A percentile compares a stretch with the other conserved stretches of the same genome.
These are phyloP conservation scores for Spergularia bocconei DNA, from an alignment of 148 eudicot genomes.

Conservation along the genomic window DNA sequence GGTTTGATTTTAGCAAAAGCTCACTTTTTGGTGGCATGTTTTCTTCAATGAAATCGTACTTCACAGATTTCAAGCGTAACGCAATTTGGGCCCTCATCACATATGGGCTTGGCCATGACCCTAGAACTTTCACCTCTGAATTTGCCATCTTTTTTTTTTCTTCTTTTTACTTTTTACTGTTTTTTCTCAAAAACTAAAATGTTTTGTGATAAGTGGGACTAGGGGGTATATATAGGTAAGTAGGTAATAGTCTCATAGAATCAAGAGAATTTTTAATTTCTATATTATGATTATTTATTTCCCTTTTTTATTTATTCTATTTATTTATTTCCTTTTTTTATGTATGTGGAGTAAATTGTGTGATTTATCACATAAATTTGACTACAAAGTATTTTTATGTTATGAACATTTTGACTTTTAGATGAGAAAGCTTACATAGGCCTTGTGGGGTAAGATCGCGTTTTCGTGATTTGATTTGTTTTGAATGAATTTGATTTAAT, in stretches of 20 bases:
- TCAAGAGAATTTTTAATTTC: not conserved
- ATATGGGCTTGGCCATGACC: conserved; percentile 49
- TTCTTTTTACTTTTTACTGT: not conserved
- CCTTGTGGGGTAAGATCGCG: not conserved
- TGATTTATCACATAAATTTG: not conserved
- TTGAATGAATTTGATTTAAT: no score
- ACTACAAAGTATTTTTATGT: not conserved
- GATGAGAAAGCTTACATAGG: not conserved
- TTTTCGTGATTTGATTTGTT: no score
- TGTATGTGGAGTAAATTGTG: not conserved
- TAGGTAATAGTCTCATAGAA: no score
- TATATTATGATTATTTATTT: not conserved
- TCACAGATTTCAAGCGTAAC: conserved; percentile 43
- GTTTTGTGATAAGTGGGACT: no score
- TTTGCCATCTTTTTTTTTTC: conserved; percentile 10
- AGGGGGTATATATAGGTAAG: not conserved
- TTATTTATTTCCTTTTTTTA: no score
- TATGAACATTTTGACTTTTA: not conserved
- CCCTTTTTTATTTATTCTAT: not conserved
- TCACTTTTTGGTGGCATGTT: conserved; percentile 43
- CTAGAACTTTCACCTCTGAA: conserved; percentile 49
- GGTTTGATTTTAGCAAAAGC: conserved; percentile 64
- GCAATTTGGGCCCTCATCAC: conserved; percentile 47
- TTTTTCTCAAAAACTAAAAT: not conserved
- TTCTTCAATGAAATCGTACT: conserved; percentile 43